These are phyloP conservation scores for Asparagopsis taxiformis DNA, from an alignment of 31 red algal genomes.

Conservation along the genomic window DNA sequence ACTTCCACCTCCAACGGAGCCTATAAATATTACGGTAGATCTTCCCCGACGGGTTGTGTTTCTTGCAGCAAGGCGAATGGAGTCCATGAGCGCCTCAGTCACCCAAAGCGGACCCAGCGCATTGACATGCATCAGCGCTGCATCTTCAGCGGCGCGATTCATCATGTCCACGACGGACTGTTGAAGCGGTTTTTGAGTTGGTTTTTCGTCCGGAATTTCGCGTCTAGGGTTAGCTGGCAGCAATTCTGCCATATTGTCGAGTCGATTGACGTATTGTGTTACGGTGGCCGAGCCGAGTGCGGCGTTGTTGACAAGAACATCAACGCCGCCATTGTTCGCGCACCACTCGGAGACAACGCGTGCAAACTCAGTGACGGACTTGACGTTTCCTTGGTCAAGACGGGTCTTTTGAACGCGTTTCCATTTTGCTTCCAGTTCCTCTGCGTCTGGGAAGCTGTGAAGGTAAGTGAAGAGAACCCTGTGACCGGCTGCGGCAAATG, in stretches of 20 bases:
- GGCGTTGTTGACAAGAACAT: constrained; percentile 83
- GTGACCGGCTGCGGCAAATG: constrained; percentile 58
- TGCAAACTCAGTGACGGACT: constrained; percentile 30
- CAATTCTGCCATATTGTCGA: neutral
- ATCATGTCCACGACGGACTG: constrained; percentile 13
- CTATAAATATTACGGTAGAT: constrained; percentile 46
- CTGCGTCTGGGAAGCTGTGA: constrained; percentile 7
- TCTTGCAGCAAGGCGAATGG: neutral
- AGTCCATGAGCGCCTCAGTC: constrained; percentile 41
- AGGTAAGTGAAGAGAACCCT: constrained; percentile 72
- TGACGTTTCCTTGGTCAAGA: constrained; percentile 58
- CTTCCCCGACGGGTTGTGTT: too few species aligned
- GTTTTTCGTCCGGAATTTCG: too few species aligned
- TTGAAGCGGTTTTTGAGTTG: constrained; percentile 3
- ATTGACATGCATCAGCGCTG: constrained; percentile 64
- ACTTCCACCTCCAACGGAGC: constrained; percentile 72
- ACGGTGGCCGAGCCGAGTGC: constrained; percentile 75
- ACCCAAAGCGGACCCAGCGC: constrained; percentile 70
- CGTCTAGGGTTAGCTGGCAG: too few species aligned
- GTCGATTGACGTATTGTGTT: constrained; percentile 24
- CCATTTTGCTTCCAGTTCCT: constrained; percentile 15
- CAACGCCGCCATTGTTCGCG: constrained; percentile 27
- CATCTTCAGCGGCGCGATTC: constrained; percentile 25
- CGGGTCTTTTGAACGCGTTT: constrained; percentile 14
- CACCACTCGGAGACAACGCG: constrained; percentile 34